phyloP scores from a whole-genome alignment of 2,329 filamentous ascomycete genomes.

The Apiospora marii region DNA sequence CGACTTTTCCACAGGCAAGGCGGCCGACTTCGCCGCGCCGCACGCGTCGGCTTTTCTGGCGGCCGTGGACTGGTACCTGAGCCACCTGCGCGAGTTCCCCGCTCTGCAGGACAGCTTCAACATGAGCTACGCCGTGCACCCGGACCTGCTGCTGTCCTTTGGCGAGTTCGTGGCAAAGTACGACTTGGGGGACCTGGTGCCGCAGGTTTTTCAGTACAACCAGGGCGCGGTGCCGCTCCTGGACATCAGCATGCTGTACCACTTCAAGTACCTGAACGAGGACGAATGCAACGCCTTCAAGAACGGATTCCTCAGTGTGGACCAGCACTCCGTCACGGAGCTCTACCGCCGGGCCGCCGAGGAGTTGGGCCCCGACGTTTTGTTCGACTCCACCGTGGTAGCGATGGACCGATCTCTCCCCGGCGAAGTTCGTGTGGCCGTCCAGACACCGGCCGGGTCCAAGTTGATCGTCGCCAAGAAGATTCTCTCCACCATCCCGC shows the following conservation, averaged over 20 bases:
- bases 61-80: no score
- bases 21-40: no score
- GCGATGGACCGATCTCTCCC: neutral
- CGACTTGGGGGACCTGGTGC: neutral
- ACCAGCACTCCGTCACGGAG: neutral
- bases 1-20: conserved; percentile 15
- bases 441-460: neutral
- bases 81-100: conserved; percentile 4
- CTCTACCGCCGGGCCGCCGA: neutral
- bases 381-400: neutral
- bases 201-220: neutral
- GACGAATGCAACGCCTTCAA: no score
- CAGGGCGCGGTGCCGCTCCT: neutral
- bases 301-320: neutral
- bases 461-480: neutral
- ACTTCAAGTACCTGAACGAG: conserved; percentile 14
- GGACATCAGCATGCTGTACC: conserved; percentile 6
- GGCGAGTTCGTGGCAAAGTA: conserved; percentile 20
- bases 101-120: neutral
- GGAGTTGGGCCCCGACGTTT: neutral
- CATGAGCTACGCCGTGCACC: neutral
- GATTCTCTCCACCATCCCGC: neutral
- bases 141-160: conserved; percentile 13
- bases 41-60: no score
- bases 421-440: neutral